phyloP scores from a whole-genome alignment of 768 basidiomycete genomes.

The Filobasidium floriforme region DNA sequence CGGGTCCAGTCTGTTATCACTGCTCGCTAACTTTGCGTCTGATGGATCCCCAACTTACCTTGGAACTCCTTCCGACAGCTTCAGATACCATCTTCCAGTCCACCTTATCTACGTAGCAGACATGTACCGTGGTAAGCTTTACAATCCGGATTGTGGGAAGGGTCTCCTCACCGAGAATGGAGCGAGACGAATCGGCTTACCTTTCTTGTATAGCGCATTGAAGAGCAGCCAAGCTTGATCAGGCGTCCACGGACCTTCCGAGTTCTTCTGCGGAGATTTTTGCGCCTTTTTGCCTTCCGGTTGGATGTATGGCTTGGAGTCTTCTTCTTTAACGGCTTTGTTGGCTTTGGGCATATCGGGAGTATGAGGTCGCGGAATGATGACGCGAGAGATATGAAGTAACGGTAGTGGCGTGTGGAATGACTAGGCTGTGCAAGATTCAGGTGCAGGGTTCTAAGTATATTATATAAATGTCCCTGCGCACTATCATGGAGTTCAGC shows the following conservation, averaged over 20 bases:
- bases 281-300: background rate
- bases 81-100: background rate
- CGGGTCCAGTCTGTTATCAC: background rate
- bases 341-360: background rate
- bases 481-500: too few species aligned
- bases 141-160: too few species aligned
- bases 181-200: background rate
- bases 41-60: too few species aligned
- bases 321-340: background rate
- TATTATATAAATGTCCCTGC: too few species aligned
- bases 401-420: too few species aligned
- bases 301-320: background rate
- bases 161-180: too few species aligned
- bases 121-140: background rate
- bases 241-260: background rate
- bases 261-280: background rate
- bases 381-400: too few species aligned
- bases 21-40: too few species aligned
- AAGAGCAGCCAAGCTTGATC: slow-evolving; percentile 1
- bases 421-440: too few species aligned
- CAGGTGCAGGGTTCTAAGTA: too few species aligned
- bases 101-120: background rate
- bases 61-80: background rate
- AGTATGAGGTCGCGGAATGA: slow-evolving; percentile 1
- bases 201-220: slow-evolving; percentile 2